Percentiles rank a stretch among this genome's conserved stretches.
phyloP scores from a whole-genome alignment of 1,284 basidiomycete genomes.

The Malassezia sympodialis region DNA sequence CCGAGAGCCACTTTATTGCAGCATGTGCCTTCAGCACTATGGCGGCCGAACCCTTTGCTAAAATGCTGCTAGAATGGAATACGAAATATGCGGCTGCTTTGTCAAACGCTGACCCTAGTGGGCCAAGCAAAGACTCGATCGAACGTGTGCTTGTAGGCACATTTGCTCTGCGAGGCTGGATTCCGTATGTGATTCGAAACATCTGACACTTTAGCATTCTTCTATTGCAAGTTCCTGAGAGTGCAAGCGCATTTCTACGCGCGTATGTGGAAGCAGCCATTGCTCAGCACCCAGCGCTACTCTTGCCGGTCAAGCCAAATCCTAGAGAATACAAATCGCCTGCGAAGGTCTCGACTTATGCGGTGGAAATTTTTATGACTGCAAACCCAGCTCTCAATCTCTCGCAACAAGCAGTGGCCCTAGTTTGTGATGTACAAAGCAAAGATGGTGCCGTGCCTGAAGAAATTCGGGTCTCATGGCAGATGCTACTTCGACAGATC shows the following conservation, averaged over 20 bases:
- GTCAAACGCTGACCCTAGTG: neutral
- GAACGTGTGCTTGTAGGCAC: constrained; percentile 13
- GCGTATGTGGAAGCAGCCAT: constrained; percentile 25
- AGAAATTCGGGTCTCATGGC: constrained; percentile 12
- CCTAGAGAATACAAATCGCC: constrained; percentile 38
- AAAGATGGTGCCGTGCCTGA: neutral
- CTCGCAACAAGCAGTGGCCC: constrained; percentile 34
- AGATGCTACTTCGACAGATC: constrained; percentile 8
- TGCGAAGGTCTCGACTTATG: constrained; percentile 12
- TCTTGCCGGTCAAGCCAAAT: constrained; percentile 41
- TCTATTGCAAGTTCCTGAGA: neutral
- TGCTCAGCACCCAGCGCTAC: constrained; percentile 24
- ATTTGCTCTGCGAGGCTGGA: constrained; percentile 14
- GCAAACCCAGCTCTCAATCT: constrained; percentile 42
- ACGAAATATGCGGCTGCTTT: neutral
- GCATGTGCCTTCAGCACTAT: constrained; percentile 10
- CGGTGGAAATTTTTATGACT: constrained; percentile 31
- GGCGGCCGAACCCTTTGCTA: neutral
- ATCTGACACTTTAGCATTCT: neutral
- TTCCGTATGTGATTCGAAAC: constrained; percentile 4
- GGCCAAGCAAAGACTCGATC: constrained; percentile 4
- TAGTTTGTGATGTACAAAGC: constrained; percentile 23
- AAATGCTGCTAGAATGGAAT: constrained; percentile 16
- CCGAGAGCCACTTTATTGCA: constrained; percentile 34
- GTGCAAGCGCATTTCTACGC: constrained; percentile 23